These are phyloP conservation scores for Gymnopilus junonius DNA, from an alignment of 768 basidiomycete species.

Conservation along the genomic window DNA sequence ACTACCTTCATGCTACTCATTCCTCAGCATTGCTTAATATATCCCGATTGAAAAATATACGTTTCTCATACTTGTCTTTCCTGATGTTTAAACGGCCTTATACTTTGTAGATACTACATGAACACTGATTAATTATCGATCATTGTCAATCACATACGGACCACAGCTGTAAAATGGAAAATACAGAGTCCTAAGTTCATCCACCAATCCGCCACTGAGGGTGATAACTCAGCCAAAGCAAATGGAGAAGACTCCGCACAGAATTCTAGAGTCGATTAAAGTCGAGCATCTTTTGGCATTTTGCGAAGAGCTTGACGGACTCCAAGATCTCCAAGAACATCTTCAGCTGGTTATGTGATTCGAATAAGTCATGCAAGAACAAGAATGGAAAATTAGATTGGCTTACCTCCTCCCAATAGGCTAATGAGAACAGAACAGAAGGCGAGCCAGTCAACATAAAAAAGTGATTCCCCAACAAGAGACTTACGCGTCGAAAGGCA, in stretches of 20 bases:
- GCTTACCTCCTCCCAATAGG: conserved; percentile 68
- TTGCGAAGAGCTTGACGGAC: conserved; percentile 66
- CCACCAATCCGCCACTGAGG: not conserved
- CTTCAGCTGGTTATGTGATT: conserved; percentile 53
- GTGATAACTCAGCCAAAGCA: not conserved
- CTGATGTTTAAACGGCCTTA: not conserved
- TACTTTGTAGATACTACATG: not conserved
- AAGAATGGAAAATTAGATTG: not conserved
- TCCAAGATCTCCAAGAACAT: conserved; percentile 81
- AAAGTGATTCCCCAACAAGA: not conserved
- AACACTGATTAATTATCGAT: not conserved
- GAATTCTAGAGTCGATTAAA: conserved; percentile 2
- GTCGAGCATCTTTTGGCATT: conserved; percentile 24
- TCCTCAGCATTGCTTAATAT: not conserved
- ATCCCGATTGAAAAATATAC: not conserved
- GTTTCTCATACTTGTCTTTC: not conserved
- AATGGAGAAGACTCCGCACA: not conserved
- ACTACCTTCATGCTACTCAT: not conserved
- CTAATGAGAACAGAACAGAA: conserved; percentile 22
- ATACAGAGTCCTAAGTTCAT: not conserved
- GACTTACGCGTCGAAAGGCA: conserved; percentile 64
- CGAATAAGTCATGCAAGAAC: not conserved
- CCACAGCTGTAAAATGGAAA: not conserved
- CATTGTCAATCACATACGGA: no score
- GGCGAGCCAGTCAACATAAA: not conserved